Evolutionary conservation across 768 basidiomycete species (phyloP).

Genomic region (Amanita pseudoporphyria): DNA sequence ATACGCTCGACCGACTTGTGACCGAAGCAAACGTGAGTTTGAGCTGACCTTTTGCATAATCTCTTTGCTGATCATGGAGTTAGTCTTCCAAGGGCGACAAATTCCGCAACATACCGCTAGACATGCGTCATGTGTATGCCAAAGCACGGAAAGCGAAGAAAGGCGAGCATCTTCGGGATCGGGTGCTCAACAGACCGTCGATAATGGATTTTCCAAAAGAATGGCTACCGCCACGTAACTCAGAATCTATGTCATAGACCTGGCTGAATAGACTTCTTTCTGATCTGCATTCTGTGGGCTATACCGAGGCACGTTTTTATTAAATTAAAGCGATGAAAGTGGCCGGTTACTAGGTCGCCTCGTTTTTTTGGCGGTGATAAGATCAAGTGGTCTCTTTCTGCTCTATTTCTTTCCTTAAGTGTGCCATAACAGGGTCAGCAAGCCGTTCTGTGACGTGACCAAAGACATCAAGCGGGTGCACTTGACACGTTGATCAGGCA

Average conservation of each 20-base stretch:
- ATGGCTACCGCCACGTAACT: constrained; percentile 51
- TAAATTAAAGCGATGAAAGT: neutral
- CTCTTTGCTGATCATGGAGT: constrained; percentile 7
- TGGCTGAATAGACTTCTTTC: neutral
- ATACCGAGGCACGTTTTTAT: too few relatives aligned
- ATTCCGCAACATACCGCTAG: constrained; percentile 67
- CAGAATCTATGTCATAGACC: constrained; percentile 1
- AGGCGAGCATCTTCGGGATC: constrained; percentile 55
- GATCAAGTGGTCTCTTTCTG: too few relatives aligned
- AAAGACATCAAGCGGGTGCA: too few relatives aligned
- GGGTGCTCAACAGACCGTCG: constrained; percentile 46
- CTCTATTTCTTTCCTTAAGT: too few relatives aligned
- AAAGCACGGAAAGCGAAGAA: constrained; percentile 63
- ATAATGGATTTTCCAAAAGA: constrained; percentile 76
- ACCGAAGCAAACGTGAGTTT: constrained; percentile 76
- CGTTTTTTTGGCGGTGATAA: too few relatives aligned
- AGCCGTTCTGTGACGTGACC: too few relatives aligned
- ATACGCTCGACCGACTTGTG: constrained; percentile 70
- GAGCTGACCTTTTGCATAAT: neutral
- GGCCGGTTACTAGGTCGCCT: neutral
- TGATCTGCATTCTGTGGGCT: neutral
- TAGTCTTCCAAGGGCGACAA: constrained; percentile 31
- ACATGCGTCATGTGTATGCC: constrained; percentile 69
- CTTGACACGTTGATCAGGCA: too few relatives aligned
- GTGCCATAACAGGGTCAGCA: too few relatives aligned